Base-by-base conservation (phyloP, 441 rosid species). In the Mallotus japonicus region DNA sequence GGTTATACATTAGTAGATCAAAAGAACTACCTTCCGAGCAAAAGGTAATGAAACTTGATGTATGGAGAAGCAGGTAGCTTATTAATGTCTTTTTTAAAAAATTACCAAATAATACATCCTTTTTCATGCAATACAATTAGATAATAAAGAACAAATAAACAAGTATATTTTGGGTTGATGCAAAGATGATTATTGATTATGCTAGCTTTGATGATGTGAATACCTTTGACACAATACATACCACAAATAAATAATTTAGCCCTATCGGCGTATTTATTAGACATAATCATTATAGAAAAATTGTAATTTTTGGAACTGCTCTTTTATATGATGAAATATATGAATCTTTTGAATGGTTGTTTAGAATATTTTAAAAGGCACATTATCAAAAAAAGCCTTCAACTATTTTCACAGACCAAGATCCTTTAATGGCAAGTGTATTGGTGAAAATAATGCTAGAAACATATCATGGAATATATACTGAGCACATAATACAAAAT, bases 261-360 rank as follows among this genome's bases (percentile, higher is more conserved):
- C 71, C 60, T 8, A 13, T 67, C 1, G 49, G 61, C 15, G 71
- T 67, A 51, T 34, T 67, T 53, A 40, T 67, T 32, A 44, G 71
- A 8, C 53, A 53, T 11, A 67, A 67, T 16, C 60, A 67, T 51
- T 24, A 67, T 28, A 53, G 50, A 62, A 3, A 62, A 62, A 15
- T 62, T 62, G 11, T 14, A 2, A 60, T 60, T 60, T 32, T 60
- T 65, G 8, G 69, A 16, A 37, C 56, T 65, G 34, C 40, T 66
- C 40, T 66, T 47, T 66, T 66, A 22, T 66, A 66, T 28, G 58
- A 66, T 66, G 58, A 66, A 14, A 66, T 16, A 19, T 46, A 1
- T 46, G 56, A 19, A 46, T 47, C 56, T 15, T 65, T 47, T 19
- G n/a, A 46, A 11, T 65, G 69, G 50, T 20, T 65, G 8, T 65